Evolutionary conservation across 73 alveolate species (phyloP), one percentile per base, ranked within the genome.

Genomic region (Breviolum minutum): DNA sequence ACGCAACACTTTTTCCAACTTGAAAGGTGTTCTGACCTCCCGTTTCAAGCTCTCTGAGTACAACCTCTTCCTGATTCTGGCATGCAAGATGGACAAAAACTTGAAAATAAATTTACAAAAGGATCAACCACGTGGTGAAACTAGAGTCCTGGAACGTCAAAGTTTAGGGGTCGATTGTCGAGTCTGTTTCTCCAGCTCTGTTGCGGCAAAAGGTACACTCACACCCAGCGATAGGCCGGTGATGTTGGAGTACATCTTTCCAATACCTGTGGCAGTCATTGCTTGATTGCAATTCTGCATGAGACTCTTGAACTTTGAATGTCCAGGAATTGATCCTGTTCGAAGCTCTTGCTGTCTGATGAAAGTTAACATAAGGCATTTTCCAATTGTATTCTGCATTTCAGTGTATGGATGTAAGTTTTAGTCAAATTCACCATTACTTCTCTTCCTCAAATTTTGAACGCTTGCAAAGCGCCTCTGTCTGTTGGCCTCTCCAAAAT

Each of bases 241-340:
- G 99, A 94, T 94, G 94, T 94, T 94, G 94, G 99, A 94, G 32
- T 94, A 94, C 99, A 94, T 94, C 86, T 94, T 94, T n/a, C 99
- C 99, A 29, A 94, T 94, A 88, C 99, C 99, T 92, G 62, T 12
- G 24, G 71, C 70, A 26, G 32, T 11, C 16, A 73, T 19, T 73
- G 0, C 83, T 26, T 26, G 11, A 1, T 73, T 11, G 82, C 3
- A 11, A 9, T 71, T 71, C 20, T 0, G 11, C 11, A 26, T 14
- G 11, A 7, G 26, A 17, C 83, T 0, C 11, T 11, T 10, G 24
- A 40, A 40, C 11, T 13, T 1, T 14, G n/a, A 71, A 27, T 14
- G 22, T 27, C 11, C n/a, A 12, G 22, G 30, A 71, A 68, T 13
- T 12, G 82, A 12, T 71, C 24, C 8, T 0, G 0, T 0, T 7